Evolutionary conservation across 1,284 basidiomycete genomes (phyloP).

Genomic region (Cryptococcus deneoformans): DNA sequence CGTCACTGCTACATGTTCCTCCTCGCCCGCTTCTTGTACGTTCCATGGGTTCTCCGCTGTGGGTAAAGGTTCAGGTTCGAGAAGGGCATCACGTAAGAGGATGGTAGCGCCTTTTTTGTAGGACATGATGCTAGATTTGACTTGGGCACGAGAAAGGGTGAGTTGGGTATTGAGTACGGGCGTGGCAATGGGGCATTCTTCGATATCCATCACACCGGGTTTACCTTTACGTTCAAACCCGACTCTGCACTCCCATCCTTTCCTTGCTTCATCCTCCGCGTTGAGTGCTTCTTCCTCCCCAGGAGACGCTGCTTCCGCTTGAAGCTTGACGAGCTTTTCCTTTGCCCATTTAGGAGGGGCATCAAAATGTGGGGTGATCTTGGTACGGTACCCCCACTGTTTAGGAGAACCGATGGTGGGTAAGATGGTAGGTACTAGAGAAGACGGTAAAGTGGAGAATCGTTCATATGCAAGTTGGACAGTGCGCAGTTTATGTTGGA

Average conservation of each 20-base stretch:
- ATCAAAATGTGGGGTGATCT: slow-evolving; percentile 96
- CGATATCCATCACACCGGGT: slow-evolving; percentile 83
- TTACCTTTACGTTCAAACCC: slow-evolving; percentile 85
- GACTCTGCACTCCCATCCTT: slow-evolving; percentile 51
- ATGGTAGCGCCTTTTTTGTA: slow-evolving; percentile 91
- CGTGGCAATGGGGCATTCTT: slow-evolving; percentile 95
- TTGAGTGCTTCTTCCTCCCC: slow-evolving; percentile 29
- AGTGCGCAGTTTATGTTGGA: slow-evolving; percentile 80
- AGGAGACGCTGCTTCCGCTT: slow-evolving; percentile 17
- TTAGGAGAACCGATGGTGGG: slow-evolving; percentile 81
- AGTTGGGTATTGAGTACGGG: slow-evolving; percentile 72
- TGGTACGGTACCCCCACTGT: slow-evolving; percentile 91
- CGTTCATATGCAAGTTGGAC: slow-evolving; percentile 81
- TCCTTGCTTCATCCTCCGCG: slow-evolving; percentile 32
- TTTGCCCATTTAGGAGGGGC: slow-evolving; percentile 59
- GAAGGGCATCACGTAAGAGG: slow-evolving; percentile 82
- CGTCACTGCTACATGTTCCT: slow-evolving; percentile 73
- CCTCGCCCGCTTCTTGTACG: slow-evolving; percentile 27
- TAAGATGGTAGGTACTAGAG: slow-evolving; percentile 63
- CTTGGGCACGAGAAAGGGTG: slow-evolving; percentile 56
- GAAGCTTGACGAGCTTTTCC: slow-evolving; percentile 9
- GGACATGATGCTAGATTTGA: background rate
- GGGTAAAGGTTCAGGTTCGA: slow-evolving; percentile 23
- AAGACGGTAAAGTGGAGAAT: slow-evolving; percentile 61
- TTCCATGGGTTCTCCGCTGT: slow-evolving; percentile 1